Base-by-base conservation (phyloP, 495 filamentous ascomycete genomes). In the Amniculicola lignicola region DNA sequence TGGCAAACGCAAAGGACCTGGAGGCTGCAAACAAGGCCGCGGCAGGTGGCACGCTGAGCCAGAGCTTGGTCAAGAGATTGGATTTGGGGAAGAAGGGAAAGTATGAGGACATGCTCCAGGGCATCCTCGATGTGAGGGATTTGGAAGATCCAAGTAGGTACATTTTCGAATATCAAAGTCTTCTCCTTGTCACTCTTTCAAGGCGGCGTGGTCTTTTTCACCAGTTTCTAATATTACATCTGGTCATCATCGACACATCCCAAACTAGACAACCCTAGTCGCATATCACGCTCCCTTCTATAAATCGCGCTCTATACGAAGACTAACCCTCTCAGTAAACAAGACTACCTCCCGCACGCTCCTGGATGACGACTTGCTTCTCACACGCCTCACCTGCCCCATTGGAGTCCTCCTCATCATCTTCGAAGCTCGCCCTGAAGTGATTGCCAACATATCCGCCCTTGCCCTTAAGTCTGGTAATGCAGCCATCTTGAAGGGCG, bases 361-460 rank as follows among this genome's bases (percentile, higher is more conserved):
- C 21, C 78, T 99, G n/a, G 93, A 97, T 70, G 87, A 95, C 61
- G 88, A 83, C 22, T 78, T 99, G 37, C 79, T 82, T 23, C 79
- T 97, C 33, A 86, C 95, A 66, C 83, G 89, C 64, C 82, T 95
- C 19, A 87, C 88, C 23, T 96, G 89, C 65, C 93, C 93, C 1
- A 97, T 99, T 59, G 93, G 93, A 41, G 91, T 96, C 18, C 80
- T 99, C 21, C 77, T 98, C 42, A 95, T 97, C 61, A 97, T 98
- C 55, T 98, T 98, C 65, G 93, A 98, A 72, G 94, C 94, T 19
- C 87, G 93, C 24, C 93, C 93, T 7, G 93, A 99, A 69, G 94
- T 99, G 51, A 99, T 99, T 69, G 93, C 94, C 37, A 99, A 99
- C 66, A 97, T 99, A 56, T 89, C 92, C 48, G 86, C 94, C n/a